Conservation (phyloP, 768 basidiomycete genomes). For the Antrodiella citrinella region DNA sequence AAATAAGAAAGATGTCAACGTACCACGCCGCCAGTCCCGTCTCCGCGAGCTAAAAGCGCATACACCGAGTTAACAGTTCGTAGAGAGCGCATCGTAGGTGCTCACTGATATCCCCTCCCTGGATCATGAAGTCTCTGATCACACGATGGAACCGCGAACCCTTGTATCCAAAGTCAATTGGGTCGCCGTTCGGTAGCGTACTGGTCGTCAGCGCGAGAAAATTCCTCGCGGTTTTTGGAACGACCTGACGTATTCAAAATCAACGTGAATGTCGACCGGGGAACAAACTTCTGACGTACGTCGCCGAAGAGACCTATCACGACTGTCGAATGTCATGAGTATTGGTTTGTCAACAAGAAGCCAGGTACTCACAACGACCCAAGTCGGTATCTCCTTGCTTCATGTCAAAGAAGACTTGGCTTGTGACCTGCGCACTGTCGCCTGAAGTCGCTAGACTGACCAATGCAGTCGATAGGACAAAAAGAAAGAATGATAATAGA, state of each 20-base stretch:
- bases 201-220: background rate
- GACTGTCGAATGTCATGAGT: too few relatives aligned
- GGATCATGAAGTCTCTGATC: background rate
- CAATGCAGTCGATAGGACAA: too few relatives aligned
- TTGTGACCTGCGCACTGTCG: too few relatives aligned
- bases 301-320: background rate
- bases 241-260: background rate
- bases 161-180: background rate
- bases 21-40: background rate
- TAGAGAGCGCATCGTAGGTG: too few relatives aligned
- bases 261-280: background rate
- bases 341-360: background rate
- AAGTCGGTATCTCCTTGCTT: background rate
- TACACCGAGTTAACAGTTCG: too few relatives aligned
- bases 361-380: background rate
- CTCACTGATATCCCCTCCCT: background rate
- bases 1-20: background rate
- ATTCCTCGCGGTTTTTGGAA: background rate
- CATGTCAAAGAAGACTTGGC: background rate
- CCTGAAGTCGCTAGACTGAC: too few relatives aligned
- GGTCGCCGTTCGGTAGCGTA: background rate
- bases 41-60: background rate
- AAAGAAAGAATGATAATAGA: too few relatives aligned
- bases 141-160: background rate
- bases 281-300: background rate